Evolutionary conservation across 805 yeast genomes (phyloP).

Genomic region (Jamesozyma lodderae): DNA sequence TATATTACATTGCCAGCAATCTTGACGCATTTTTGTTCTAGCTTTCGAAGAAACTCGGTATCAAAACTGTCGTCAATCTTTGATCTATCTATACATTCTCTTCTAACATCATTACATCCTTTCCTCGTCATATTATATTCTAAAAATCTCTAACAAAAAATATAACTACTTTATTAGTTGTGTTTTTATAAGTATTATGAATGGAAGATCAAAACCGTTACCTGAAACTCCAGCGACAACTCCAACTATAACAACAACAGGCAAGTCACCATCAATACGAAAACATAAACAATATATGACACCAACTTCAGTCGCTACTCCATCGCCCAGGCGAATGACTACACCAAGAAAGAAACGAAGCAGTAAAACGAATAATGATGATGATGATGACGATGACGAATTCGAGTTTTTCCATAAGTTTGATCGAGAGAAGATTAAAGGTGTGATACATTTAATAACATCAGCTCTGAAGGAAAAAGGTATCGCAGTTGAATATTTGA

Average conservation of each 20-base stretch:
- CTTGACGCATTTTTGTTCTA: too few relatives aligned
- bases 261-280: background rate
- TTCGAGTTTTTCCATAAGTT: constrained; percentile 39
- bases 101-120: too few relatives aligned
- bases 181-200: constrained; percentile 1
- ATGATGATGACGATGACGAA: constrained; percentile 22
- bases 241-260: background rate
- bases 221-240: constrained; percentile 7
- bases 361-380: background rate
- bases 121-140: too few relatives aligned
- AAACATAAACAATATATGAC: background rate
- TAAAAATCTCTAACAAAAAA: too few relatives aligned
- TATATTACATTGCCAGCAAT: too few relatives aligned
- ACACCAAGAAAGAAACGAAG: background rate
- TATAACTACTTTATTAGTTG: background rate
- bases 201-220: constrained; percentile 8
- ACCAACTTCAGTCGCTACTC: too few relatives aligned
- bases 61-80: too few relatives aligned
- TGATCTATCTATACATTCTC: too few relatives aligned
- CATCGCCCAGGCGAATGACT: too few relatives aligned
- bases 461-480: constrained; percentile 64
- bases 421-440: constrained; percentile 56
- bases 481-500: constrained; percentile 59
- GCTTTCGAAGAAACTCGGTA: too few relatives aligned
- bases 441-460: constrained; percentile 61